Percentiles rank a stretch among this genome's conserved stretches.
Evolutionary conservation across 345 rosid genomes (phyloP).

Genomic region (Hibiscus syriacus): DNA sequence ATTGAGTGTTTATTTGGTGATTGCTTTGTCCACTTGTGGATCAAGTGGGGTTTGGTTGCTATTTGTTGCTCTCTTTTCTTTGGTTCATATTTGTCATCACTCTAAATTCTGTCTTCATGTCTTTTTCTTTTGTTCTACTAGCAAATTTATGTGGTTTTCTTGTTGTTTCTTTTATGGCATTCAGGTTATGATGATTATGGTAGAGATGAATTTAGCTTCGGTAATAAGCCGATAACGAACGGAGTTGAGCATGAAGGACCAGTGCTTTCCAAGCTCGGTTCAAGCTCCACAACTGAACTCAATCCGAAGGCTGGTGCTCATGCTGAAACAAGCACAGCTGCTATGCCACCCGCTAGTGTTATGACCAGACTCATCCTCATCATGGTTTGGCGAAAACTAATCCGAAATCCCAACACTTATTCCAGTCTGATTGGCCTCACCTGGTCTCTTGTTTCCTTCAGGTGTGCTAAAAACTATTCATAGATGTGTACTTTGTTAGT

Average conservation of each 20-base stretch:
- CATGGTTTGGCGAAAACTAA: constrained; percentile 78
- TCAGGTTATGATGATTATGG: constrained; percentile 43
- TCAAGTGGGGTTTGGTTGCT: too few relatives aligned
- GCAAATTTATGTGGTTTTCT: too few relatives aligned
- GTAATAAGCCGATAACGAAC: constrained; percentile 30
- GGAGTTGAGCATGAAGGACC: constrained; percentile 48
- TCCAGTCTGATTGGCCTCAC: constrained; percentile 86
- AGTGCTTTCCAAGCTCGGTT: constrained; percentile 55
- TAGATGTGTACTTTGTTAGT: neutral
- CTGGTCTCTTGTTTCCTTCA: constrained; percentile 84
- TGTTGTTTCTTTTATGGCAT: too few relatives aligned
- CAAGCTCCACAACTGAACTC: constrained; percentile 68
- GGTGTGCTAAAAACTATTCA: constrained; percentile 30
- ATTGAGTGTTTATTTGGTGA: too few relatives aligned
- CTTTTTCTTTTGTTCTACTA: neutral
- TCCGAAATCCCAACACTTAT: too few relatives aligned
- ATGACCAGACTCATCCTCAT: constrained; percentile 90
- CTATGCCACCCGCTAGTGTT: constrained; percentile 91
- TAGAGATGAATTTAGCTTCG: constrained; percentile 58
- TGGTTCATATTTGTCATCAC: too few relatives aligned
- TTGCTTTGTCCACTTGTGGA: too few relatives aligned
- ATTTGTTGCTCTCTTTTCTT: neutral
- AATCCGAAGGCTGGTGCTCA: constrained; percentile 52
- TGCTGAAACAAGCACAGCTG: constrained; percentile 35
- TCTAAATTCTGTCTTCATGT: too few relatives aligned